Base-by-base conservation (phyloP, 208 protist species). In the Herpetomonas tarakana region DNA sequence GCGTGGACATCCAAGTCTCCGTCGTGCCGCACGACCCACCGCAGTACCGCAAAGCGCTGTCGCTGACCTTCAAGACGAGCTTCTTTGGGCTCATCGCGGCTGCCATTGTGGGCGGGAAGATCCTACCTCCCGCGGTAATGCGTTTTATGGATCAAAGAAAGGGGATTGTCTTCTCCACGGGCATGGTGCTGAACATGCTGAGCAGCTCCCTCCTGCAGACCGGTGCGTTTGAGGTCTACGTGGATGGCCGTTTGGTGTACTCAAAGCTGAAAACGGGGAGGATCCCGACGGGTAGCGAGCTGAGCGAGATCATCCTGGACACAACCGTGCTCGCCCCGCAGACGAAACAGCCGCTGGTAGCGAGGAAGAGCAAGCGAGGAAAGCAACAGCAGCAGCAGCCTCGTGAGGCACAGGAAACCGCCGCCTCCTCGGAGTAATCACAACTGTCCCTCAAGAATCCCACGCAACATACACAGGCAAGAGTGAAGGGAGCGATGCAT, bases 201-300 rank as follows among this genome's bases (percentile, higher is more conserved):
- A 65, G 72, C 21, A 26, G 65, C 30, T 52, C 65, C 3, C 19
- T 77, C 14, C 22, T 55, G 27, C 78, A 81, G 57, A 81, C 68
- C 11, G 80, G 72, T 3, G 80, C 83, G 11, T 92, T 87, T 67
- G 85, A 92, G 55, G 74, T 92, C 16, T 87, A 78, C 61, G 52
- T 92, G 7, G 72, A 89, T 26, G 72, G 50, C 26, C 41, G 58
- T 9, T 65, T 76, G 3, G 68, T 90, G 41, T 84, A 76, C 58
- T 86, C 78, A 4, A 66, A 69, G 21, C 19, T 86, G 28, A 54
- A 74, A 45, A 30, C 26, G 0, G 25, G 25, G 4, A 35, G 14
- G 3, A 16, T 58, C 4, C 53, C 53, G 3, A 9, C 29, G 11
- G 4, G 28, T 3, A 19, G n/a, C 4, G 18, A 18, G n/a, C 6